These are phyloP conservation scores for Raphanus raphanistrum DNA, from an alignment of 345 rosid genomes.

Conservation along the genomic window DNA sequence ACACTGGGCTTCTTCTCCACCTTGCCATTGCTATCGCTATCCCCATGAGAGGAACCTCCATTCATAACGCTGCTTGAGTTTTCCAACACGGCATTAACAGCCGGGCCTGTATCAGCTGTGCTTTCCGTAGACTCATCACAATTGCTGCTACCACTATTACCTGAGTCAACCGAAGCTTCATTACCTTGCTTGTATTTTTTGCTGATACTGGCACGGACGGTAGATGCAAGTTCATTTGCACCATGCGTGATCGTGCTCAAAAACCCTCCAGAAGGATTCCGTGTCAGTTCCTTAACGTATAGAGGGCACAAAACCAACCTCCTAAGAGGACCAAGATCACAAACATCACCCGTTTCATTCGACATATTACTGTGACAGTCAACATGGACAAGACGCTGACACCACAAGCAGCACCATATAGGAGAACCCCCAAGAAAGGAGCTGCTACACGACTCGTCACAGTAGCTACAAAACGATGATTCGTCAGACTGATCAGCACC, in stretches of 20 bases:
- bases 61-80: background rate
- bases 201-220: background rate
- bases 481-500: conserved; percentile 79
- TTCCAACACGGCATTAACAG: background rate
- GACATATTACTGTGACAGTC: conserved; percentile 85
- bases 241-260: conserved; percentile 93
- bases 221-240: conserved; percentile 48
- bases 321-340: conserved; percentile 84
- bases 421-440: conserved; percentile 45
- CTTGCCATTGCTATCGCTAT: background rate
- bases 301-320: conserved; percentile 87
- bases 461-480: conserved; percentile 72
- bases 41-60: background rate
- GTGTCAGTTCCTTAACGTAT: conserved; percentile 66
- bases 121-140: background rate
- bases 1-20: background rate
- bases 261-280: conserved; percentile 62
- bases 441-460: conserved; percentile 88
- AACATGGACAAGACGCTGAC: conserved; percentile 92
- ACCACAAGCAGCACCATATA: conserved; percentile 98
- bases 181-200: background rate
- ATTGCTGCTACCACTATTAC: background rate
- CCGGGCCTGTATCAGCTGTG: background rate
- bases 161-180: background rate
- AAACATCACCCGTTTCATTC: conserved; percentile 75